A percentile compares a stretch with the other conserved stretches of the same genome.
phyloP scores from a whole-genome alignment of 2,329 filamentous ascomycete species.

The Septoria petroselini region DNA sequence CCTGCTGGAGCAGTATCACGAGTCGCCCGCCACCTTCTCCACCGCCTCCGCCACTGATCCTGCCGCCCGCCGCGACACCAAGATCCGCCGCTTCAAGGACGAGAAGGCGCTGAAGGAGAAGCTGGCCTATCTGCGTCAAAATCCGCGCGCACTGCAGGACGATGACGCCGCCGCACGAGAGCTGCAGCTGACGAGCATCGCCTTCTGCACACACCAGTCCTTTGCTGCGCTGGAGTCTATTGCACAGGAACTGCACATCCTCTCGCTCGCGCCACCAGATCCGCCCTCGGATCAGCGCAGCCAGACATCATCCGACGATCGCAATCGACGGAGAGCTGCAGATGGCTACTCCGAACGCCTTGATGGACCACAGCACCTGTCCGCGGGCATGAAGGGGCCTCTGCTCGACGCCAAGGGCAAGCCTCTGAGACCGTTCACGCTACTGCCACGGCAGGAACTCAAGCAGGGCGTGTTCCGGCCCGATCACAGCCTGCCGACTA shows the following conservation, averaged over 20 bases:
- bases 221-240: slow-evolving; percentile 87
- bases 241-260: slow-evolving; percentile 77
- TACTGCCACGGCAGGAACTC: slow-evolving; percentile 66
- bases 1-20: slow-evolving; percentile 69
- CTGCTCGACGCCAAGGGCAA: slow-evolving; percentile 75
- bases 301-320: slow-evolving; percentile 43
- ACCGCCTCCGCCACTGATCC: slow-evolving; percentile 66
- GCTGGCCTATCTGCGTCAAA: slow-evolving; percentile 65
- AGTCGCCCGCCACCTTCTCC: slow-evolving; percentile 69
- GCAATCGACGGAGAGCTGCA: slow-evolving; percentile 47
- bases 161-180: slow-evolving; percentile 84
- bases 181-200: slow-evolving; percentile 72
- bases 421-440: slow-evolving; percentile 85
- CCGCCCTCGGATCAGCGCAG: slow-evolving; percentile 42
- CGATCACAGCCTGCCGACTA: slow-evolving; percentile 90
- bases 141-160: slow-evolving; percentile 60
- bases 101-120: slow-evolving; percentile 83
- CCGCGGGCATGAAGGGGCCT: slow-evolving; percentile 55
- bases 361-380: slow-evolving; percentile 59
- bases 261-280: slow-evolving; percentile 66
- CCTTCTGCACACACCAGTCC: slow-evolving; percentile 70
- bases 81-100: slow-evolving; percentile 78
- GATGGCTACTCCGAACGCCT: slow-evolving; percentile 69
- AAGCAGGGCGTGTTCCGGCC: slow-evolving; percentile 79
- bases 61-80: slow-evolving; percentile 70